phyloP scores from a whole-genome alignment of 2,329 filamentous ascomycete genomes.

The Phaeosphaeriaceae sp. region DNA sequence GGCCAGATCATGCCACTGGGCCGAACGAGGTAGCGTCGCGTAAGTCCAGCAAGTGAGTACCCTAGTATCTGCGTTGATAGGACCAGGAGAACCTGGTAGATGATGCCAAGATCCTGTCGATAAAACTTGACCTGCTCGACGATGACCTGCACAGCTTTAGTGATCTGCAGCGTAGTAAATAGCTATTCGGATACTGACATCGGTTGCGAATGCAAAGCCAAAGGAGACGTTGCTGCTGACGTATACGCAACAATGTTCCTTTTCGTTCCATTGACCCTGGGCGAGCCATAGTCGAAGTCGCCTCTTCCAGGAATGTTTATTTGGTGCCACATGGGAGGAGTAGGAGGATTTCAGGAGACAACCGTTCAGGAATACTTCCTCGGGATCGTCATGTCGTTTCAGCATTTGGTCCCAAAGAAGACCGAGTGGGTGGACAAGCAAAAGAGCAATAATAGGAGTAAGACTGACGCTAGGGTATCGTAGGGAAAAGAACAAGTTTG shows the following conservation, averaged over 20 bases:
- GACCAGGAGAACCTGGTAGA: constrained; percentile 82
- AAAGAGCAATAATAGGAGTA: constrained; percentile 84
- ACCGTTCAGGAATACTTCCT: constrained; percentile 66
- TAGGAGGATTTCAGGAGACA: constrained; percentile 43
- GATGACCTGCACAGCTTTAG: constrained; percentile 64
- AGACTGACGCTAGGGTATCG: constrained; percentile 91
- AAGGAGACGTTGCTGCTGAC: constrained; percentile 91
- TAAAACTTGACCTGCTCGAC: constrained; percentile 92
- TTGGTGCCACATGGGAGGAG: constrained; percentile 12
- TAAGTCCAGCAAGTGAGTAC: constrained; percentile 84
- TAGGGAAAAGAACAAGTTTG: constrained; percentile 87
- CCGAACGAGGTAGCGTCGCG: constrained; percentile 79
- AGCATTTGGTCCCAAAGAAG: constrained; percentile 77
- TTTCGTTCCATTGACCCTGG: constrained; percentile 85
- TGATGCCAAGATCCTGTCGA: constrained; percentile 76
- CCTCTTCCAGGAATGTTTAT: constrained; percentile 30
- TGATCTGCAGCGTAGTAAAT: neutral
- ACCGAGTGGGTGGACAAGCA: constrained; percentile 84
- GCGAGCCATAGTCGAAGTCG: constrained; percentile 75
- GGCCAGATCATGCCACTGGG: constrained; percentile 94
- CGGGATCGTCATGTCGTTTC: constrained; percentile 65
- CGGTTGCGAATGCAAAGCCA: constrained; percentile 86
- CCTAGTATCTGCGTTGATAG: constrained; percentile 87
- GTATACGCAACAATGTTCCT: constrained; percentile 87
- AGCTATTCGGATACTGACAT: constrained; percentile 55